A percentile compares a stretch with the other conserved stretches of the same genome.
phyloP scores from a whole-genome alignment of 345 rosid genomes.

The Salix arbutifolia region DNA sequence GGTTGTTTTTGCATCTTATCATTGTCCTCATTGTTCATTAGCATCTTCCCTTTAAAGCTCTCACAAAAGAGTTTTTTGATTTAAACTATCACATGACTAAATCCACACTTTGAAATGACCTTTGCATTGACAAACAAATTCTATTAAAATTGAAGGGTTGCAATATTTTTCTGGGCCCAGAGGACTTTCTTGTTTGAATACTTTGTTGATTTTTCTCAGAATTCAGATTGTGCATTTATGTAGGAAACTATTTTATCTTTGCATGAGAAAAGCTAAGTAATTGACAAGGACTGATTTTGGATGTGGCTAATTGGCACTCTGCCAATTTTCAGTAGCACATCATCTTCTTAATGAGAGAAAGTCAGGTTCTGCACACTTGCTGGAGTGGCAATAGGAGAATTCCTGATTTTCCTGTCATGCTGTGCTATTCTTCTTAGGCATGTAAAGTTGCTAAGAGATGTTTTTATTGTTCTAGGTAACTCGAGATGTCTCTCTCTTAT shows the following conservation, averaged over 20 bases:
- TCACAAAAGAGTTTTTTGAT: background rate
- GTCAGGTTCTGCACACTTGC: background rate
- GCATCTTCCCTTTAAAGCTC: background rate
- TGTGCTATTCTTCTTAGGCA: constrained; percentile 4
- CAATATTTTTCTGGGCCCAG: background rate
- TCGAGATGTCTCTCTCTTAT: constrained; percentile 83
- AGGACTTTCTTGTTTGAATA: background rate
- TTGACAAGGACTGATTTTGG: background rate
- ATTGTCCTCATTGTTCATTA: background rate
- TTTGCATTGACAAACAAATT: background rate
- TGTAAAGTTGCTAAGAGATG: constrained; percentile 6
- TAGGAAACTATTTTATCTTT: background rate
- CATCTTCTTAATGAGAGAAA: background rate
- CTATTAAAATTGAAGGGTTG: background rate
- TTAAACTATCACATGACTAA: background rate
- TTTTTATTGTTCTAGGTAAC: constrained; percentile 63
- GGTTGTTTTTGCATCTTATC: background rate
- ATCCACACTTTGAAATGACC: background rate
- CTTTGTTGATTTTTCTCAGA: background rate
- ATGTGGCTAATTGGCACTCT: background rate
- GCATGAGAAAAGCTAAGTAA: background rate
- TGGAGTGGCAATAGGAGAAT: background rate
- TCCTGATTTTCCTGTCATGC: background rate
- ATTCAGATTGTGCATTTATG: background rate
- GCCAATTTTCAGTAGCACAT: background rate